Conservation (phyloP, 2,329 filamentous ascomycete species). For the Tolypocladium ophioglossoides region DNA sequence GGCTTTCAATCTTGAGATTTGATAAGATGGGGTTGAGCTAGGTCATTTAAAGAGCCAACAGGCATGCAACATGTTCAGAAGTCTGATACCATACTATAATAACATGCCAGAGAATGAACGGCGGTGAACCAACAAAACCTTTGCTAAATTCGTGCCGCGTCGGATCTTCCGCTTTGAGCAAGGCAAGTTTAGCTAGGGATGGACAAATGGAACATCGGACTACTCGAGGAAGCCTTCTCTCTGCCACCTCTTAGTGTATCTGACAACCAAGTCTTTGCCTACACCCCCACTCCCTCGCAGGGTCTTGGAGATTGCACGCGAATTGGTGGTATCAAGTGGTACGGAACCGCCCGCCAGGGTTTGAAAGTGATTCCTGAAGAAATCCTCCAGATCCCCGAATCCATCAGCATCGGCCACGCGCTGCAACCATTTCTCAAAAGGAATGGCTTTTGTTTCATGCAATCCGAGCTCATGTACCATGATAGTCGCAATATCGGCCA, state of each 20-base stretch:
- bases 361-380: slow-evolving; percentile 11
- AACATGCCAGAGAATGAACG: too few relatives aligned
- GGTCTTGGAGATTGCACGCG: slow-evolving; percentile 5
- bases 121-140: too few relatives aligned
- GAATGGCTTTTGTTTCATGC: not conserved
- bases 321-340: slow-evolving; percentile 8
- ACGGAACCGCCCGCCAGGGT: slow-evolving; percentile 8
- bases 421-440: slow-evolving; percentile 8
- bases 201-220: too few relatives aligned
- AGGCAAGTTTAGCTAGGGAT: too few relatives aligned
- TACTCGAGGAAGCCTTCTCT: slow-evolving; percentile 4
- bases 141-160: too few relatives aligned
- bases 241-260: slow-evolving; percentile 10
- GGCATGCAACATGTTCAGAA: too few relatives aligned
- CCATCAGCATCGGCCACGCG: slow-evolving; percentile 1
- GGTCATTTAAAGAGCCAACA: too few relatives aligned
- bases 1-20: too few relatives aligned
- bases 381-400: slow-evolving; percentile 7
- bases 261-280: slow-evolving; percentile 6
- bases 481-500: slow-evolving; percentile 8
- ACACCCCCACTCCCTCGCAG: slow-evolving; percentile 4
- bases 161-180: too few relatives aligned
- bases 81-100: too few relatives aligned
- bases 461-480: slow-evolving; percentile 8
- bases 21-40: too few relatives aligned